Conservation (phyloP, 108 stramenopile species). For the Mediolabrus comicus region DNA sequence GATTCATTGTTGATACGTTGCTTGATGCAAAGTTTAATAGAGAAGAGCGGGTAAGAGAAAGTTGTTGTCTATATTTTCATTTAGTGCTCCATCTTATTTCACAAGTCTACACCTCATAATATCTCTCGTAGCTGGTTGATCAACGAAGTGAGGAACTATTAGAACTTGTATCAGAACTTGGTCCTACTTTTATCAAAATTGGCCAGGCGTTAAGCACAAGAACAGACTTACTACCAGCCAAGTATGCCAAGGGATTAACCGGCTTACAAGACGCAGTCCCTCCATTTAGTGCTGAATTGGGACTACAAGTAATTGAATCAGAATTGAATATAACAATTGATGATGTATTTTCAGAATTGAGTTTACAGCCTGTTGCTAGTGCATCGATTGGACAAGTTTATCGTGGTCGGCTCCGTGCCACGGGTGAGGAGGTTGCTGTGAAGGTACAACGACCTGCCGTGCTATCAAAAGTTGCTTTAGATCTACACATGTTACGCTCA, state of each 20-base stretch:
- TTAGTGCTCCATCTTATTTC: neutral
- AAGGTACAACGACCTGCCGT: slow-evolving; percentile 87
- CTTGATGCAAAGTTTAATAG: slow-evolving; percentile 11
- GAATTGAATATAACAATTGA: slow-evolving; percentile 52
- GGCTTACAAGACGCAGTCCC: slow-evolving; percentile 81
- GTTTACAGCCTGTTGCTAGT: slow-evolving; percentile 64
- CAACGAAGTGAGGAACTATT: slow-evolving; percentile 51
- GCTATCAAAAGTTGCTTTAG: slow-evolving; percentile 69
- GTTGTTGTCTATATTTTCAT: neutral
- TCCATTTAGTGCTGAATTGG: slow-evolving; percentile 57
- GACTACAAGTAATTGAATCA: slow-evolving; percentile 50
- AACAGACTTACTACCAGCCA: slow-evolving; percentile 70
- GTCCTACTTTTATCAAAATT: slow-evolving; percentile 73
- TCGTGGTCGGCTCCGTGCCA: slow-evolving; percentile 52
- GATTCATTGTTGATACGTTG: slow-evolving; percentile 8
- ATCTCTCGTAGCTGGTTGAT: neutral
- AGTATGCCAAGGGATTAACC: slow-evolving; percentile 62
- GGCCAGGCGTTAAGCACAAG: slow-evolving; percentile 82
- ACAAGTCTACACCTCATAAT: neutral
- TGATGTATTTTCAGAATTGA: slow-evolving; percentile 50
- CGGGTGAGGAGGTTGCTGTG: slow-evolving; percentile 63
- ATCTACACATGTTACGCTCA: slow-evolving; percentile 72
- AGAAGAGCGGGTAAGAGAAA: neutral
- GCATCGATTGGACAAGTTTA: slow-evolving; percentile 93
- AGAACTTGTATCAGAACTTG: slow-evolving; percentile 48